These are phyloP conservation scores for Clonostachys byssicola DNA, from an alignment of 2,329 filamentous ascomycete species.

Conservation along the genomic window DNA sequence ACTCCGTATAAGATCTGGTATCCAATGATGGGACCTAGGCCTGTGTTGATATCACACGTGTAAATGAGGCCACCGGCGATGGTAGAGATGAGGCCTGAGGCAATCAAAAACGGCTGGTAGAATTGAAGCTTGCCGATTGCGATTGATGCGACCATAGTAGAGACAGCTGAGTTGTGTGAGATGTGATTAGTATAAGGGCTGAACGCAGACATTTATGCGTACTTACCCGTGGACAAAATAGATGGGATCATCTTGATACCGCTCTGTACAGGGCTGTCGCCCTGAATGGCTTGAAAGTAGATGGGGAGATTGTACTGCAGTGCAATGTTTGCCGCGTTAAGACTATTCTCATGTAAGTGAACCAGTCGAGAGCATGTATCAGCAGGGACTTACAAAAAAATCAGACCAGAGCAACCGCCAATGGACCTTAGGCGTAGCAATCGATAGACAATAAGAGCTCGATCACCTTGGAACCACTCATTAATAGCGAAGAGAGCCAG, in stretches of 20 bases:
- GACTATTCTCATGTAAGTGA: too few relatives aligned
- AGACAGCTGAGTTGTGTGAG: too few relatives aligned
- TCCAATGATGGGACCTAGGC: conserved; percentile 4
- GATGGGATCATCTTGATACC: conserved; percentile 3
- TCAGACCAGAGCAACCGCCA: conserved; percentile 15
- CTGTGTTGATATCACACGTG: neutral
- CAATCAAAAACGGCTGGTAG: conserved; percentile 25
- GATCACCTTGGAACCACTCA: neutral
- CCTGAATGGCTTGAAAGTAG: conserved; percentile 41
- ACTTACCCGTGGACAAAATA: conserved; percentile 1
- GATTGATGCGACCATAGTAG: conserved; percentile 2
- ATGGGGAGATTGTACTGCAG: conserved; percentile 32
- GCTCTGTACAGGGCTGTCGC: conserved; percentile 9
- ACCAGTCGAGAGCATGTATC: neutral
- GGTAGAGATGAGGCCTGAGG: conserved; percentile 15
- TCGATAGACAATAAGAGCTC: neutral
- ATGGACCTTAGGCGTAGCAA: neutral
- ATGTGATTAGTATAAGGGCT: neutral
- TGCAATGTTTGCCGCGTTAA: too few relatives aligned
- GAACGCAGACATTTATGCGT: neutral
- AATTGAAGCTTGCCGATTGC: conserved; percentile 13
- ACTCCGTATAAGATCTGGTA: conserved; percentile 28
- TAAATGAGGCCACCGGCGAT: conserved; percentile 28
- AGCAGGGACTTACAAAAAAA: conserved; percentile 15
- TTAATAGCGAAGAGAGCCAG: conserved; percentile 30